Conservation (phyloP, 2,329 filamentous ascomycete species). For the Allantophomopsis cytisporea region DNA sequence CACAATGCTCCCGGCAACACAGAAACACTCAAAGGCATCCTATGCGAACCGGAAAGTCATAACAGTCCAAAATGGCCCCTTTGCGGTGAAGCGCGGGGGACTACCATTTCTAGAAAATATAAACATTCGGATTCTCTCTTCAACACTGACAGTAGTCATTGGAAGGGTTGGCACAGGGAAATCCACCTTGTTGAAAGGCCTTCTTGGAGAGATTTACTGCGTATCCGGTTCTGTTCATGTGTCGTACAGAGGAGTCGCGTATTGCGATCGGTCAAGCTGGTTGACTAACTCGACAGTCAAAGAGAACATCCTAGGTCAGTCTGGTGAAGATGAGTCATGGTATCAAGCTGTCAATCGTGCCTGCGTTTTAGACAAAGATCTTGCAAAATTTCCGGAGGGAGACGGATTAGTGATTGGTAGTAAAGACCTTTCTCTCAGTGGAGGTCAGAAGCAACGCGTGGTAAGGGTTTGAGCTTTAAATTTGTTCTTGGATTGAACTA, state of each 20-base stretch:
- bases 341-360: slow-evolving; percentile 7
- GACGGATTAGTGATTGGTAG: slow-evolving; percentile 13
- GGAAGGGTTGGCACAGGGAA: slow-evolving; percentile 38
- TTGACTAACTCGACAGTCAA: slow-evolving; percentile 24
- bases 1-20: no score
- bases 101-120: slow-evolving; percentile 69
- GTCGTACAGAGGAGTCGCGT: slow-evolving; percentile 13
- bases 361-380: slow-evolving; percentile 8
- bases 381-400: slow-evolving; percentile 9
- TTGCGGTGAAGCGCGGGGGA: slow-evolving; percentile 12
- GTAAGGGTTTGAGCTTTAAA: background rate
- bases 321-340: slow-evolving; percentile 11
- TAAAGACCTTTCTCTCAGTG: slow-evolving; percentile 16
- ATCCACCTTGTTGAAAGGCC: slow-evolving; percentile 7
- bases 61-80: slow-evolving; percentile 3
- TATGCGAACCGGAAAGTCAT: slow-evolving; percentile 3
- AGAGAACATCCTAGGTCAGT: slow-evolving; percentile 22
- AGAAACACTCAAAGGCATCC: no score
- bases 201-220: slow-evolving; percentile 9
- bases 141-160: slow-evolving; percentile 76
- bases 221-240: slow-evolving; percentile 1
- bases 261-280: slow-evolving; percentile 29
- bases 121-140: slow-evolving; percentile 64
- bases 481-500: no score
- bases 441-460: slow-evolving; percentile 10